Base-by-base conservation (phyloP, 1,139 yeast species). In the Suhomyces wounanorum region DNA sequence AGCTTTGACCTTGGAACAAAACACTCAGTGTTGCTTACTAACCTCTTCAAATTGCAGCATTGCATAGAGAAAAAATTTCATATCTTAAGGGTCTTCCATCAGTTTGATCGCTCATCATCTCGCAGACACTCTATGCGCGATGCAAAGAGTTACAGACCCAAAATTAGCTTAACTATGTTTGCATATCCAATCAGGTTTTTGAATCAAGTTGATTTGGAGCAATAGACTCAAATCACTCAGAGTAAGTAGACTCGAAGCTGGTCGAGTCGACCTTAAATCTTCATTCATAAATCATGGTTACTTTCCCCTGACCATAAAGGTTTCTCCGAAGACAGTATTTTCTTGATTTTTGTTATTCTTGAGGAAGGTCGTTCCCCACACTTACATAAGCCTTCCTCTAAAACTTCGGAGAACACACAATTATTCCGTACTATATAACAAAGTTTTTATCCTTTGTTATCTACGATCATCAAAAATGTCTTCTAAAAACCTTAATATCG, bases 401-500 rank as follows among this genome's bases (percentile, higher is more conserved):
- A 5, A 11, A 16, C 21, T 14, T 33, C 37, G 21, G 37, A 33
- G 37, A 33, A 33, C 14, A n/a, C 11, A 33, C 2, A 3, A 14
- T 33, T 33, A 6, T 8, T 33, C 37, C 37, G 37, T 14, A 14
- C 37, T 35, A 16, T 41, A 36, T 33, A 36, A 25, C 31, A 7
- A 17, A 11, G 13, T 9, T 23, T 26, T 21, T 11, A 16, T 17
- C 16, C 25, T 4, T 30, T 18, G 14, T 17, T 31, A n/a, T 33
- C 25, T 8, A 10, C 10, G 14, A 25, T 21, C 42, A 40, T 40
- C 23, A 28, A 50, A 11, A 30, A 56, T 56, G 58, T 44, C 59
- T 44, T 31, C 52, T 28, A 46, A 46, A 43, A 43, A 48, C 46
- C 65, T 83, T 51, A 85, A 82, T 63, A 79, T 89, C 49, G 97